Evolutionary conservation across 805 yeast genomes (phyloP).

Genomic region (Jamesozyma hellenica): DNA sequence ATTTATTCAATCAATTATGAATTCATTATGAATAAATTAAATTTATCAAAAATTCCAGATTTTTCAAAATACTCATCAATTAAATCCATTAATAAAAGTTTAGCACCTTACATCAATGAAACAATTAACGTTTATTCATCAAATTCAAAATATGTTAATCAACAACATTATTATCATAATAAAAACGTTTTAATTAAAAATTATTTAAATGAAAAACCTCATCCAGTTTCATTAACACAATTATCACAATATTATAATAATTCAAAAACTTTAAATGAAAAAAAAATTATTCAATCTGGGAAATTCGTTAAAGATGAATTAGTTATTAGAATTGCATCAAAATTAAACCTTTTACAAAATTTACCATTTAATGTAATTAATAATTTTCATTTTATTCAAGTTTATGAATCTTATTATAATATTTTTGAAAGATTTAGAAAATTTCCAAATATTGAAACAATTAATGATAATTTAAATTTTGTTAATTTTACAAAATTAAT

Average conservation of each 20-base stretch:
- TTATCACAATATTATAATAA: conserved; percentile 78
- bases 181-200: conserved; percentile 20
- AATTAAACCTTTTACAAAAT: conserved; percentile 67
- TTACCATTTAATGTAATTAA: conserved; percentile 77
- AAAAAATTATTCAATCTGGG: conserved; percentile 72
- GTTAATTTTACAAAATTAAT: conserved; percentile 53
- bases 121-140: conserved; percentile 32
- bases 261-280: conserved; percentile 49
- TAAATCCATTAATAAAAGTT: conserved; percentile 24
- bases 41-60: conserved; percentile 21
- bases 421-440: conserved; percentile 80
- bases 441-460: conserved; percentile 52
- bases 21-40: too few relatives aligned
- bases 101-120: conserved; percentile 29
- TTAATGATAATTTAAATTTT: conserved; percentile 69
- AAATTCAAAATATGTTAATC: conserved; percentile 39
- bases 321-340: conserved; percentile 73
- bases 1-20: too few relatives aligned
- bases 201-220: conserved; percentile 46
- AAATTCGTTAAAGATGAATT: conserved; percentile 81
- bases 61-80: conserved; percentile 30
- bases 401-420: conserved; percentile 79
- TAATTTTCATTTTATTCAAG: conserved; percentile 77
- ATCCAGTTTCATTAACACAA: conserved; percentile 84
- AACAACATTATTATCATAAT: conserved; percentile 75